phyloP scores from a whole-genome alignment of 2,329 filamentous ascomycete species.

The Monilinia aucupariae region DNA sequence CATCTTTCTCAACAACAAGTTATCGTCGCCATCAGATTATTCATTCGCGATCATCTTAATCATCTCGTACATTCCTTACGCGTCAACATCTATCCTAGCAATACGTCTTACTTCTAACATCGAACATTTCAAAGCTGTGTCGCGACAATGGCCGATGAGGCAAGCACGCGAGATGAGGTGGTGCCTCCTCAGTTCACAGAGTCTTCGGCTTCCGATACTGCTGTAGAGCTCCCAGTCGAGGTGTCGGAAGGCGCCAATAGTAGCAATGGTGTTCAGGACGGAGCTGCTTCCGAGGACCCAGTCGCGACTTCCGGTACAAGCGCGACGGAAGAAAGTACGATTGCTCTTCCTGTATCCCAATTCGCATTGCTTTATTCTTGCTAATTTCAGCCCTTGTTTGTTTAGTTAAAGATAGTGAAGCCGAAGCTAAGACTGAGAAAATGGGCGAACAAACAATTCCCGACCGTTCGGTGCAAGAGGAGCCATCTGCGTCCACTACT shows the following conservation, averaged over 20 bases:
- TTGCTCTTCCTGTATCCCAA: constrained; percentile 19
- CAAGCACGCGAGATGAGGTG: constrained; percentile 24
- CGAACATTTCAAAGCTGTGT: constrained; percentile 19
- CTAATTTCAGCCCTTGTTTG: constrained; percentile 23
- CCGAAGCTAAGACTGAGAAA: constrained; percentile 14
- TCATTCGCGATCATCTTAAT: constrained; percentile 18
- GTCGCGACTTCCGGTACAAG: constrained; percentile 28
- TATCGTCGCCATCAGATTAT: constrained; percentile 23
- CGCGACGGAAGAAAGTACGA: constrained; percentile 24
- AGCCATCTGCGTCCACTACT: constrained; percentile 24
- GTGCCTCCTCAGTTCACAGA: constrained; percentile 21
- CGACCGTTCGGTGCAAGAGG: constrained; percentile 16
- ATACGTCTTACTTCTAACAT: constrained; percentile 15
- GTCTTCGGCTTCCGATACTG: constrained; percentile 17
- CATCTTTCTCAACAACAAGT: constrained; percentile 21
- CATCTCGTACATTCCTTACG: constrained; percentile 21
- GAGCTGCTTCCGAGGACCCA: constrained; percentile 23
- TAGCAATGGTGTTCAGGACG: constrained; percentile 19
- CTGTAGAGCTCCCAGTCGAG: constrained; percentile 20
- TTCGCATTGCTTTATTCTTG: constrained; percentile 13
- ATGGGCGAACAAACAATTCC: constrained; percentile 26
- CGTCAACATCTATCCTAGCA: constrained; percentile 21
- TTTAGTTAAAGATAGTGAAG: constrained; percentile 23
- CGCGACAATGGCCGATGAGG: constrained; percentile 33
- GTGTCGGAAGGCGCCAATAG: constrained; percentile 23